Conservation (phyloP, 2,329 filamentous ascomycete species). For the Aspergillus sp. region DNA sequence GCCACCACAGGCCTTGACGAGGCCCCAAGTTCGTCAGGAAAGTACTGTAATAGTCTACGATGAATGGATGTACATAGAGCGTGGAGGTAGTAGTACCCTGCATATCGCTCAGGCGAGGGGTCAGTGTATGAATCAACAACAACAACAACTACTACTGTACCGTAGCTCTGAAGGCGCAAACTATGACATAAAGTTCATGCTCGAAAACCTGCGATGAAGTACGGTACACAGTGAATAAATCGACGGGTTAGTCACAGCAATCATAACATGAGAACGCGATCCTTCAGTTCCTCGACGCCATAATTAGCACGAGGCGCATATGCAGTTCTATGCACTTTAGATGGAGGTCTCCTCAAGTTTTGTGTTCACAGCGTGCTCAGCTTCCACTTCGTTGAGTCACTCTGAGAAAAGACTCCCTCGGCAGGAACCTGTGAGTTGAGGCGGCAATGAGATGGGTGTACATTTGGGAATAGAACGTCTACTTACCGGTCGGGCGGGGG, state of each 20-base stretch:
- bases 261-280: not conserved
- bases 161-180: not conserved
- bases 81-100: no score
- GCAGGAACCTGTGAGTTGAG: not conserved
- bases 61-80: no score
- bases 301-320: not conserved
- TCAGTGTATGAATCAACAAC: no score
- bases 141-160: no score
- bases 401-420: not conserved
- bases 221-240: not conserved
- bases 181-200: not conserved
- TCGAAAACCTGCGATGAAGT: not conserved
- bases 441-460: not conserved
- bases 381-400: not conserved
- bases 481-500: not conserved
- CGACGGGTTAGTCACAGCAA: not conserved
- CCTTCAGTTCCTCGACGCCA: not conserved
- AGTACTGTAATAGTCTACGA: no score
- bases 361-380: not conserved
- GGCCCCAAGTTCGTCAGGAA: no score
- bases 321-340: not conserved
- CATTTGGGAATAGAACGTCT: not conserved
- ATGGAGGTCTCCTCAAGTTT: not conserved
- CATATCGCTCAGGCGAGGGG: no score
- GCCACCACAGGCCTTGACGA: no score